phyloP scores from a whole-genome alignment of 1,284 basidiomycete species.

The Cutaneotrichosporon arboriforme region DNA sequence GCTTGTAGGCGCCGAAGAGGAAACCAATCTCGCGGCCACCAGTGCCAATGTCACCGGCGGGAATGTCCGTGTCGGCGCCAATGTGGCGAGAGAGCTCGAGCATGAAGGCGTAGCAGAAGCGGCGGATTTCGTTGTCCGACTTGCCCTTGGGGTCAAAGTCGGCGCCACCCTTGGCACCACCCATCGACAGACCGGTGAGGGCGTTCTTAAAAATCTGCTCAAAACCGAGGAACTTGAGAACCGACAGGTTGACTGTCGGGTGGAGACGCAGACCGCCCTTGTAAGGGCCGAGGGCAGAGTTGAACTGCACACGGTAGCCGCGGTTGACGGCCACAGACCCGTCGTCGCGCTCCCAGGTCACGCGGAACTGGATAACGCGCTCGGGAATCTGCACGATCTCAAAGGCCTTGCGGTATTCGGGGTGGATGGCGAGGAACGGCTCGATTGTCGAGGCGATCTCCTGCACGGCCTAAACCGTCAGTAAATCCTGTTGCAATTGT shows the following conservation, averaged over 20 bases:
- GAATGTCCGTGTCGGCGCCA: conserved; percentile 70
- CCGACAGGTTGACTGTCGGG: conserved; percentile 74
- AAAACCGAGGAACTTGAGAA: conserved; percentile 80
- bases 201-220: conserved; percentile 82
- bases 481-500: neutral
- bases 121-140: conserved; percentile 67
- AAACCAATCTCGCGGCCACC: conserved; percentile 66
- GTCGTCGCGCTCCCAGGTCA: conserved; percentile 73
- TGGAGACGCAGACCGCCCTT: conserved; percentile 74
- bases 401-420: conserved; percentile 66
- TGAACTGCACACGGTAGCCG: conserved; percentile 75
- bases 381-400: conserved; percentile 66
- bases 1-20: conserved; percentile 71
- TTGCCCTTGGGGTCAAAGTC: conserved; percentile 81
- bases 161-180: conserved; percentile 64
- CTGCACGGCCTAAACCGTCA: conserved; percentile 51
- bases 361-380: conserved; percentile 70
- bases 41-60: conserved; percentile 68
- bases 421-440: conserved; percentile 64
- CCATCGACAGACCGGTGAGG: conserved; percentile 70
- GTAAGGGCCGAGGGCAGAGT: conserved; percentile 76
- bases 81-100: conserved; percentile 66
- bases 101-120: conserved; percentile 67
- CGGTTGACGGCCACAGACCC: conserved; percentile 65
- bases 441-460: conserved; percentile 63